Base-by-base conservation (phyloP, 768 basidiomycete genomes). In the Leccinellum albellum region DNA sequence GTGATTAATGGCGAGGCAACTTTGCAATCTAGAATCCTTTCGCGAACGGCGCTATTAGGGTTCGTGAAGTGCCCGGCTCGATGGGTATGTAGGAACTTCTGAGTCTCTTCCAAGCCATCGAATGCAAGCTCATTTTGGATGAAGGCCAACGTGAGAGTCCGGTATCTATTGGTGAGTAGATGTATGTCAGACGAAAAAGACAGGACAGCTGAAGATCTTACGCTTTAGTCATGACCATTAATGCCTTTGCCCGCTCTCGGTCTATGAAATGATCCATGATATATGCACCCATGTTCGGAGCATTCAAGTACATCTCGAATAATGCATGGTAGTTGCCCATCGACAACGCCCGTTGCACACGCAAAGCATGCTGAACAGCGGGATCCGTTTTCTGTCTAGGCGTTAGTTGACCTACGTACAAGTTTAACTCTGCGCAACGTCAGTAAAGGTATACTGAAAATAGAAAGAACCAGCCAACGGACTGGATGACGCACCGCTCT, bases 221-320 rank as follows among this genome's bases (percentile, higher is more conserved):
- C 97, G 91, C 89, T 82, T 90, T 97, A 29, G 91, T 84, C 76
- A 99, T 95, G 62, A 89, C 85, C 68, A 93, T 83, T 59, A 99
- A 71, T 2, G 94, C 94, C 57, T 84, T 84, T 55, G 89, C 82
- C 57, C 97, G 78, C 76, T 98, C 97, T 65, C 97, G 82, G 66
- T 87, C 85, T 66, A 98, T 89, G 72, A 98, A 98, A 72, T 98
- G 94, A 74, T 98, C 97, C 92, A 99, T 97, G 67, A 99, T 94
- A 73, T 98, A 98, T 53, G 85, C 94, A 37, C 94, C 93, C 97
- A 98, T 98, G 69, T 96, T 94, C 26, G 94, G 94, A 45, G 93
- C 92, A 53, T 79, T 78, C 65, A 82, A 65, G 74, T 91, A 98
- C 56, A 94, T 75, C 54, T 85, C 83, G 76, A 98, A 98, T 64